Evolutionary conservation across 495 filamentous ascomycete species (phyloP).

Genomic region (Parachaetomium inaequale): DNA sequence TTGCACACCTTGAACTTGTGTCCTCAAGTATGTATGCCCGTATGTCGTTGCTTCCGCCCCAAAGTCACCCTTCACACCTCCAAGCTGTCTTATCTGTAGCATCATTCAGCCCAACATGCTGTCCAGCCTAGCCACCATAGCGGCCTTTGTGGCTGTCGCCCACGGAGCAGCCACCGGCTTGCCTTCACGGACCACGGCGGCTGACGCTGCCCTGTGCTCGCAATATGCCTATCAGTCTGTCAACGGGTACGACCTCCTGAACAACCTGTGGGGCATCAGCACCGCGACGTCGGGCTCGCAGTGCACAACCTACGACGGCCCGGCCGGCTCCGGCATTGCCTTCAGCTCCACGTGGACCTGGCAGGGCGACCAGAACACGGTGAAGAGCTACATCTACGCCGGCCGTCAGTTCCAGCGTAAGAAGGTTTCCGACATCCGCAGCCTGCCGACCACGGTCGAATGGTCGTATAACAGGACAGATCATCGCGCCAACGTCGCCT

Average conservation of each 20-base stretch:
- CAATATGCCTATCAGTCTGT: constrained; percentile 37
- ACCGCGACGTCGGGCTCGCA: constrained; percentile 36
- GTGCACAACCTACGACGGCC: constrained; percentile 40
- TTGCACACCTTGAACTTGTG: no score
- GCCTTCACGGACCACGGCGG: no score
- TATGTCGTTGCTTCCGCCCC: no score
- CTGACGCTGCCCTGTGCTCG: constrained; percentile 38
- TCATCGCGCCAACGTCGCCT: constrained; percentile 45
- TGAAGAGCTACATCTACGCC: constrained; percentile 48
- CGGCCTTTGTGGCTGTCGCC: no score
- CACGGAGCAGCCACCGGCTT: no score
- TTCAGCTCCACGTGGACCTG: constrained; percentile 45
- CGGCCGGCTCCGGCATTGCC: constrained; percentile 30
- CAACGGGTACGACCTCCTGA: constrained; percentile 33
- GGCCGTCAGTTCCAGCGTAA: constrained; percentile 32
- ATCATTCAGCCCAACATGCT: no score
- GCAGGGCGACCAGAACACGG: constrained; percentile 38
- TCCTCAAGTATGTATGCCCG: no score
- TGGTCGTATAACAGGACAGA: constrained; percentile 42
- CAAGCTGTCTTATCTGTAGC: no score
- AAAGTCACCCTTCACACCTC: no score
- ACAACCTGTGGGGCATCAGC: not conserved
- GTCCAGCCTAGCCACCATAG: no score
- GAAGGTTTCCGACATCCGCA: constrained; percentile 30
- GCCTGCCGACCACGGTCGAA: constrained; percentile 37